Base-by-base conservation (phyloP, 1,284 basidiomycete species). In the Athelia sp. region DNA sequence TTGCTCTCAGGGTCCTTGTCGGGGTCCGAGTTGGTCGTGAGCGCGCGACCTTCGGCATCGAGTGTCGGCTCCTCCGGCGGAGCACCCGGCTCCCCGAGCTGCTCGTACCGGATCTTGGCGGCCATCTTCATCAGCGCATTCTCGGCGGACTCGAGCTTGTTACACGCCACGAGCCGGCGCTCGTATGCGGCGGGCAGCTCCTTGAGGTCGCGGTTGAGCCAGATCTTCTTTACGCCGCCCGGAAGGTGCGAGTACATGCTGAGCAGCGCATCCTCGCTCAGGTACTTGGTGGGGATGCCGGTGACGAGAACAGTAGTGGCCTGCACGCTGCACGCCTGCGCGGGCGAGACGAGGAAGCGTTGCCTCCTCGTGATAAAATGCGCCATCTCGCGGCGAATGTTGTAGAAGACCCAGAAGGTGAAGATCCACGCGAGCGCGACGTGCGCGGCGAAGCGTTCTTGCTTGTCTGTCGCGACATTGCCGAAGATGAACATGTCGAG, bases 281-380 rank as follows among this genome's bases (percentile, higher is more conserved):
- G 81, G 59, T 87, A 86, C 49, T 84, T 79, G 42, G 79, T 68
- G 17, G 95, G 93, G 6, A 99, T 83, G 43, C 93, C 93, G 15
- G 92, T 93, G 55, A 98, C 76, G 43, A 94, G 82, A 17, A 99
- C 77, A 3, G 95, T 97, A 56, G 85, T 88, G 2, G 94, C 89
- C 68, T 94, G 90, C 0, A 89, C 81, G 19, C n/a, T 17, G 8
- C 9, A 8, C n/a, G 36, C 36, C 61, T 96, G 89, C n/a, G 70
- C 69, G 9, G 78, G 75, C 52, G 84, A 82, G 54, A 91, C 81
- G 46, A 99, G 81, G 74, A 92, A 90, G 46, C 83, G 75, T 64
- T 97, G 94, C 26, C 96, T 90, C 15, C 84, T 76, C 50, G 77
- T 75, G 56, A 97, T 72, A 58, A 92, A 97, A 59, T 90, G 82